Conservation (phyloP, 129 eudicot species). For the Calendula officinalis region DNA sequence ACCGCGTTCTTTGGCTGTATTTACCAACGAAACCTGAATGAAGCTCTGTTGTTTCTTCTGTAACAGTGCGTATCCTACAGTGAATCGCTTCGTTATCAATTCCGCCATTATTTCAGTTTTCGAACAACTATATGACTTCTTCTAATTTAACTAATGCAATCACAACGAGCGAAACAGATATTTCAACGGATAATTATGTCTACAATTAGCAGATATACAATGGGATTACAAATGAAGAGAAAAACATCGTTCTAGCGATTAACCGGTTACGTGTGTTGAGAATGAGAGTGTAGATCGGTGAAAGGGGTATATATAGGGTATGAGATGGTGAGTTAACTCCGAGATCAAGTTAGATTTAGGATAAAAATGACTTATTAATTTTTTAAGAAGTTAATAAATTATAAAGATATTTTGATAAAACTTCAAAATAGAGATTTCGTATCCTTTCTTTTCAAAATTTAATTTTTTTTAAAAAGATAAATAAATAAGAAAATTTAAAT, state of each 20-base stretch:
- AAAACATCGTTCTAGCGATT: background rate
- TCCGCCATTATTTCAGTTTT: background rate
- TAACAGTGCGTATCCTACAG: constrained; percentile 73
- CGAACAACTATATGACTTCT: too few relatives aligned
- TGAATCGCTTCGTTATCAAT: constrained; percentile 32
- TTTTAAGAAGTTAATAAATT: too few relatives aligned
- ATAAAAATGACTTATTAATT: too few relatives aligned
- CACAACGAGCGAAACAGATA: too few relatives aligned
- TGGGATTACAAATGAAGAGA: too few relatives aligned
- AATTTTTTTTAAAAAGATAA: too few relatives aligned
- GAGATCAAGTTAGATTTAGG: constrained; percentile 2
- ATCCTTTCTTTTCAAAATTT: too few relatives aligned
- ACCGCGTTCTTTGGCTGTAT: constrained; percentile 42
- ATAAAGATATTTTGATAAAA: too few relatives aligned
- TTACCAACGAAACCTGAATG: constrained; percentile 47
- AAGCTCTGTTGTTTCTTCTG: constrained; percentile 70
- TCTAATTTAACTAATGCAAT: too few relatives aligned
- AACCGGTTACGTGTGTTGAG: background rate
- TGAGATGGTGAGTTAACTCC: constrained; percentile 28
- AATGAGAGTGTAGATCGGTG: constrained; percentile 7
- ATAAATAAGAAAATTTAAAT: too few relatives aligned
- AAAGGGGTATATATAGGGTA: constrained; percentile 27
- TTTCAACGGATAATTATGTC: background rate
- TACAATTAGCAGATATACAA: background rate
- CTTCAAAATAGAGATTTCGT: too few relatives aligned